A percentile compares a stretch with the other conserved stretches of the same genome.
phyloP scores from a whole-genome alignment of 306 rosid species.

The Cucurbita pepo region DNA sequence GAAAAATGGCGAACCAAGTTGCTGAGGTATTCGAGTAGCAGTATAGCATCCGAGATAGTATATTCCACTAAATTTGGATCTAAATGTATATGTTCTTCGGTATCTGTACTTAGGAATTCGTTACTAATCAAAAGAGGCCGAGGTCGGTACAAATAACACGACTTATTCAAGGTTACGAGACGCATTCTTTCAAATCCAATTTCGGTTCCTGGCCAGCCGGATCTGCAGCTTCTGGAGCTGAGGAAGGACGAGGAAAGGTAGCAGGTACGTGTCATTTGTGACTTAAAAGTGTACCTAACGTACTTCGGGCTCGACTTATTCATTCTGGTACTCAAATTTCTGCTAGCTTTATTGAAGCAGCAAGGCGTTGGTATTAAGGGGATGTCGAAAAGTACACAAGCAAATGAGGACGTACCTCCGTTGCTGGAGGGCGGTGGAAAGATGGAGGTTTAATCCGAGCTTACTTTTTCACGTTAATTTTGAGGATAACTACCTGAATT shows the following conservation, averaged over 20 bases:
- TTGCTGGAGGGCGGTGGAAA: slow-evolving; percentile 98
- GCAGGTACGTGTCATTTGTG: slow-evolving; percentile 40
- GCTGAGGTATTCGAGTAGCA: slow-evolving; percentile 46
- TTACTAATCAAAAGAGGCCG: slow-evolving; percentile 28
- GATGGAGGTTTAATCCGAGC: slow-evolving; percentile 50
- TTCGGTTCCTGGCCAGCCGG: slow-evolving; percentile 77
- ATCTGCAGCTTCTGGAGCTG: slow-evolving; percentile 37
- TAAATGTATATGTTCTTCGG: slow-evolving; percentile 13
- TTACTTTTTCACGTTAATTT: not conserved
- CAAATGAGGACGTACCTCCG: slow-evolving; percentile 85
- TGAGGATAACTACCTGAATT: not conserved
- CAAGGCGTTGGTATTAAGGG: slow-evolving; percentile 98
- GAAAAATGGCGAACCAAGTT: slow-evolving; percentile 60
- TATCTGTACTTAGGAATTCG: slow-evolving; percentile 31
- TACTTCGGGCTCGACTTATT: slow-evolving; percentile 10
- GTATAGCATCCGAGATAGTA: not conserved
- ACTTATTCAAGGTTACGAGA: slow-evolving; percentile 88
- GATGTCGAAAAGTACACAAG: slow-evolving; percentile 48
- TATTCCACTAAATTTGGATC: slow-evolving; percentile 6
- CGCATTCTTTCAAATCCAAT: slow-evolving; percentile 70
- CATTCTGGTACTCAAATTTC: slow-evolving; percentile 9
- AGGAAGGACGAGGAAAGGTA: slow-evolving; percentile 97
- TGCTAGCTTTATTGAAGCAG: slow-evolving; percentile 90
- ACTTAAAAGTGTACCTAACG: slow-evolving; percentile 2
- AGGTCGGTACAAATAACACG: slow-evolving; percentile 52